These are phyloP conservation scores for Coelastrella sp. DNA, from an alignment of 139 green algal genomes.

Conservation along the genomic window DNA sequence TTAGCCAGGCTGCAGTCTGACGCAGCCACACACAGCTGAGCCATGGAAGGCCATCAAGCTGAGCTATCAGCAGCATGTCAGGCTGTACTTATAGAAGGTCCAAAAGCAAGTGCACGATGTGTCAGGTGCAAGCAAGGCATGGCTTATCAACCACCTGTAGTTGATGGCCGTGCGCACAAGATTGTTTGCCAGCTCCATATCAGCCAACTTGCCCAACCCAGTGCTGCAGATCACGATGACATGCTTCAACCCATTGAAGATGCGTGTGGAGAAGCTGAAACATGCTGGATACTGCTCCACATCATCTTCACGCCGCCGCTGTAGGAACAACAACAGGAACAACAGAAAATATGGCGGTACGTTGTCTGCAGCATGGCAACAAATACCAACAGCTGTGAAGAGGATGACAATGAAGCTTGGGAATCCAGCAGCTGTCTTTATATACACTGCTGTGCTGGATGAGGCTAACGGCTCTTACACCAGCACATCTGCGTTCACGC, in stretches of 20 bases:
- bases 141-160: conserved; percentile 56
- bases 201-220: conserved; percentile 41
- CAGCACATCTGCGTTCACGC: too few species aligned
- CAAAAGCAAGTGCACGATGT: neutral
- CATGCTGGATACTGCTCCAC: conserved; percentile 61
- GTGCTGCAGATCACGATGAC: conserved; percentile 60
- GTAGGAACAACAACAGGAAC: neutral
- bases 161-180: conserved; percentile 66
- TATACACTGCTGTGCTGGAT: neutral
- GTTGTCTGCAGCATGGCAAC: neutral
- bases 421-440: too few species aligned
- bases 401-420: neutral
- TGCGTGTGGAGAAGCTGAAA: conserved; percentile 49
- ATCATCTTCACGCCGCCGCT: conserved; percentile 62
- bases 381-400: neutral
- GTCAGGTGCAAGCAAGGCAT: neutral
- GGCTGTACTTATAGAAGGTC: too few species aligned
- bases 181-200: conserved; percentile 52
- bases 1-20: too few species aligned
- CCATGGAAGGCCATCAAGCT: neutral
- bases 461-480: too few species aligned
- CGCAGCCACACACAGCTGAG: neutral
- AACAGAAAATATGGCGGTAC: neutral
- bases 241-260: conserved; percentile 58
- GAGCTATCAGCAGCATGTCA: too few species aligned